Conservation (phyloP, 2,329 filamentous ascomycete species). For the Colletotrichum godetiae region DNA sequence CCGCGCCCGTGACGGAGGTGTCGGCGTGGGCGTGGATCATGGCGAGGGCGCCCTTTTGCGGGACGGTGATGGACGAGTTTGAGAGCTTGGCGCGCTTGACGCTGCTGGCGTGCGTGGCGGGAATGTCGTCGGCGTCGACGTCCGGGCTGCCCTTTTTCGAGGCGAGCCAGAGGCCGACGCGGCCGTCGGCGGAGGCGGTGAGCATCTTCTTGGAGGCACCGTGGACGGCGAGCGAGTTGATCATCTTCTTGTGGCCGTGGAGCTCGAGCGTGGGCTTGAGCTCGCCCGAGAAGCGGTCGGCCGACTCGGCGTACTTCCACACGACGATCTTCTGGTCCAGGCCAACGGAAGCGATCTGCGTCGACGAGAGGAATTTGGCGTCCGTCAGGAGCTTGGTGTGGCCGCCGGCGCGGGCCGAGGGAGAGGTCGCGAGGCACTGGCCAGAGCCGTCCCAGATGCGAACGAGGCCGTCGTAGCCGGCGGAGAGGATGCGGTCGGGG, state of each 20-base stretch:
- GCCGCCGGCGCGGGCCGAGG: conserved; percentile 73
- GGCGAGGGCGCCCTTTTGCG: conserved; percentile 82
- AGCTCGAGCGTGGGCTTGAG: conserved; percentile 83
- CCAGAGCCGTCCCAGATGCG: conserved; percentile 91
- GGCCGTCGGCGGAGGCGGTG: conserved; percentile 86
- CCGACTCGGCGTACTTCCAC: conserved; percentile 85
- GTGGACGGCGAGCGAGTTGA: conserved; percentile 82
- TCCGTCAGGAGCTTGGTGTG: conserved; percentile 83
- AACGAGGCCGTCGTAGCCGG: conserved; percentile 89
- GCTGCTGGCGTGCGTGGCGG: conserved; percentile 68
- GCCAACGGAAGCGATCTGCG: conserved; percentile 83
- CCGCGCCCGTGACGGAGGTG: conserved; percentile 80
- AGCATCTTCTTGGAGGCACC: conserved; percentile 80
- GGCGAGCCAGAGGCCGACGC: conserved; percentile 88
- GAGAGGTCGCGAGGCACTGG: conserved; percentile 83
- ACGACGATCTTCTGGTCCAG: conserved; percentile 87
- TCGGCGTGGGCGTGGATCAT: conserved; percentile 79
- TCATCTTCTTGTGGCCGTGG: conserved; percentile 81
- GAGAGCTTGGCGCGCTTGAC: conserved; percentile 80
- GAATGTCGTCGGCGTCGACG: conserved; percentile 76
- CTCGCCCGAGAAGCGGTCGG: conserved; percentile 67
- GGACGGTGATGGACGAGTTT: conserved; percentile 53
- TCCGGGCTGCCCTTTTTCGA: conserved; percentile 80
- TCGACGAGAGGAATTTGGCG: conserved; percentile 84
- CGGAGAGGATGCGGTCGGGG: conserved; percentile 85